Percentiles rank a stretch among this genome's conserved stretches.
Evolutionary conservation across 805 yeast species (phyloP).

Genomic region (Metschnikowia kofuensis): DNA sequence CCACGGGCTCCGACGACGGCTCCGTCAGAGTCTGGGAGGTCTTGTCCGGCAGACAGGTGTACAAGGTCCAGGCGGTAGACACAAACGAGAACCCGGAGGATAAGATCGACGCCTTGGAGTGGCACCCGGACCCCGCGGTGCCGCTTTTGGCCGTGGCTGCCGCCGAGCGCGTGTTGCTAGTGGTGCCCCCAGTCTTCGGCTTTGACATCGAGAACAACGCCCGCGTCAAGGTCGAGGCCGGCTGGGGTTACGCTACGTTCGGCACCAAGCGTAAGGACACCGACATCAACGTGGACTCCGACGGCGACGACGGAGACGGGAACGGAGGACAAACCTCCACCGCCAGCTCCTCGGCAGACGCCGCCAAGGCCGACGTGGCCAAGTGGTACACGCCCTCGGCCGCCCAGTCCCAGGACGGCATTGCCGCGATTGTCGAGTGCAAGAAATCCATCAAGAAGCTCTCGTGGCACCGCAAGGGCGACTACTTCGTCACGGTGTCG

Average conservation of each 20-base stretch:
- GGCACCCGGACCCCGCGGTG: constrained; percentile 78
- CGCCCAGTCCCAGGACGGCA: constrained; percentile 59
- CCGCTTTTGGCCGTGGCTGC: constrained; percentile 85
- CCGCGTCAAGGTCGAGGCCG: constrained; percentile 75
- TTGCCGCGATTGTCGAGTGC: constrained; percentile 66
- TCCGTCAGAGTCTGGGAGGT: constrained; percentile 96
- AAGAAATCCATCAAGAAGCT: constrained; percentile 70
- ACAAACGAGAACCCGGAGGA: constrained; percentile 62
- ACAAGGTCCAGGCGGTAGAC: constrained; percentile 52
- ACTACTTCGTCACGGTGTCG: constrained; percentile 94
- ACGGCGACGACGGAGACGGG: constrained; percentile 25
- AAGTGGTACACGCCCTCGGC: constrained; percentile 81
- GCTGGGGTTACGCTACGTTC: constrained; percentile 81
- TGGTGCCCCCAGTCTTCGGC: constrained; percentile 91
- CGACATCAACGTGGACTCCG: constrained; percentile 36
- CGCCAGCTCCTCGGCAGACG: constrained; percentile 18
- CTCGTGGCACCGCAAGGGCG: constrained; percentile 97
- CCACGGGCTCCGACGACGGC: constrained; percentile 98
- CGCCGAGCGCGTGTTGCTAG: constrained; percentile 73
- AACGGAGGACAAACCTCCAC: constrained; percentile 10
- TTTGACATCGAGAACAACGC: constrained; percentile 81
- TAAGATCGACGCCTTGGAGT: constrained; percentile 73
- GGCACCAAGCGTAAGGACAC: constrained; percentile 49
- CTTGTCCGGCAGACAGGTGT: constrained; percentile 90
- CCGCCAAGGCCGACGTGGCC: constrained; percentile 52